Evolutionary conservation across 2,329 filamentous ascomycete genomes (phyloP).

Genomic region (Pyrenochaeta sp.): DNA sequence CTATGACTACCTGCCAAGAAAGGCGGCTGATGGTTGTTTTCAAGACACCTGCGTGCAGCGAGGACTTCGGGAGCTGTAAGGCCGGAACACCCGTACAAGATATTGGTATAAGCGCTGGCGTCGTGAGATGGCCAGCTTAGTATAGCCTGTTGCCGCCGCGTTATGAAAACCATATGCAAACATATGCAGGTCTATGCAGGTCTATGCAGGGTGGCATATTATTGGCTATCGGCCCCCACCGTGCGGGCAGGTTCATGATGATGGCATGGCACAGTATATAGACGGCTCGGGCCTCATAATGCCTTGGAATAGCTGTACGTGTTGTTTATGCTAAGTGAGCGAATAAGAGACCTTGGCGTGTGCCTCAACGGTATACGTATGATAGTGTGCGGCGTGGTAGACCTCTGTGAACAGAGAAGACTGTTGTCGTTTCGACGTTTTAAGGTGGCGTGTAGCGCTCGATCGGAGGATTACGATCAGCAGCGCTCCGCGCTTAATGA

Average conservation of each 20-base stretch:
- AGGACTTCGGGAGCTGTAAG: conserved; percentile 28
- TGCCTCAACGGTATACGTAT: conserved; percentile 11
- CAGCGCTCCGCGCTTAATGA: conserved; percentile 22
- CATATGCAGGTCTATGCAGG: not conserved
- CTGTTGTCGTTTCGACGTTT: conserved; percentile 11
- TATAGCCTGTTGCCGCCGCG: conserved; percentile 30
- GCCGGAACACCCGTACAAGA: conserved; percentile 34
- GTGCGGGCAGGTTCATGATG: conserved; percentile 26
- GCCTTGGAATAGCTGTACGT: conserved; percentile 15
- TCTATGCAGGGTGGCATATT: conserved; percentile 24
- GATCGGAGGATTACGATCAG: conserved; percentile 13
- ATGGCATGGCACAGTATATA: conserved; percentile 35
- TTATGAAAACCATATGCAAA: conserved; percentile 28
- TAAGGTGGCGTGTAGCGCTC: conserved; percentile 15
- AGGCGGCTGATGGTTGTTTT: conserved; percentile 36
- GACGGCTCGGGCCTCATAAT: conserved; percentile 32
- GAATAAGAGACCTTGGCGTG: conserved; percentile 5
- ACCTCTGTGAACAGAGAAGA: conserved; percentile 5
- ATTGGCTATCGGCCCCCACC: conserved; percentile 36
- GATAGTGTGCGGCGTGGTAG: conserved; percentile 11
- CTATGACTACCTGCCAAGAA: conserved; percentile 33
- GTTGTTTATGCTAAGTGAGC: conserved; percentile 15
- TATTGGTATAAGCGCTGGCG: conserved; percentile 37
- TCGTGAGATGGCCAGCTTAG: conserved; percentile 28
- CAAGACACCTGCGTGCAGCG: conserved; percentile 30